Evolutionary conservation across 208 protist genomes (phyloP).

Genomic region (Acanthamoeba healyi): DNA sequence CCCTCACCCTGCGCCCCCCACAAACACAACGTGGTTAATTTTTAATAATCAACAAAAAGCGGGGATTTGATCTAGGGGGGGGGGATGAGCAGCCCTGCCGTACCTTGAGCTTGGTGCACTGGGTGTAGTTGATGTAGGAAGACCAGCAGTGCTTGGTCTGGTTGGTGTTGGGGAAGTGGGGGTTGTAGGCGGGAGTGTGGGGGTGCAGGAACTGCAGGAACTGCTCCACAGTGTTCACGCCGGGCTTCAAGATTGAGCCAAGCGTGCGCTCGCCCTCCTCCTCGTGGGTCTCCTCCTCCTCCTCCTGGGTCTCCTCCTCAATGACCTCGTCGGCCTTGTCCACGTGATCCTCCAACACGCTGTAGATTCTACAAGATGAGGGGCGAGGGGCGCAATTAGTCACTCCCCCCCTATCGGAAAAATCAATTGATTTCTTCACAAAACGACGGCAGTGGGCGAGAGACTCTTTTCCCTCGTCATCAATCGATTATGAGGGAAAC

Average conservation of each 20-base stretch:
- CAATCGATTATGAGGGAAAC: too few species aligned
- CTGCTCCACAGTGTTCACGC: background rate
- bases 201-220: conserved; percentile 1
- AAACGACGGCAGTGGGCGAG: too few species aligned
- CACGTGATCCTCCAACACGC: background rate
- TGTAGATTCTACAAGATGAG: background rate
- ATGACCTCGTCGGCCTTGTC: background rate
- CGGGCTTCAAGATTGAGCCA: background rate
- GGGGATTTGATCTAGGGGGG: too few species aligned
- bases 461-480: too few species aligned
- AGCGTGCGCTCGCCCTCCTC: background rate
- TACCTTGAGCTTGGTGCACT: conserved; percentile 73
- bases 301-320: background rate
- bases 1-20: background rate
- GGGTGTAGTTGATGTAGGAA: conserved; percentile 78
- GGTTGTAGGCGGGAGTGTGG: conserved; percentile 73
- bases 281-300: background rate
- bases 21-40: too few species aligned
- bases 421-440: background rate
- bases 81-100: too few species aligned
- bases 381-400: background rate
- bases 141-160: conserved; percentile 83
- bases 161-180: conserved; percentile 81
- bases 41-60: too few species aligned
- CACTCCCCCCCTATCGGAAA: background rate